Base-by-base conservation (phyloP, 202 grass and related monocot genomes). In the Digitaria exilis region DNA sequence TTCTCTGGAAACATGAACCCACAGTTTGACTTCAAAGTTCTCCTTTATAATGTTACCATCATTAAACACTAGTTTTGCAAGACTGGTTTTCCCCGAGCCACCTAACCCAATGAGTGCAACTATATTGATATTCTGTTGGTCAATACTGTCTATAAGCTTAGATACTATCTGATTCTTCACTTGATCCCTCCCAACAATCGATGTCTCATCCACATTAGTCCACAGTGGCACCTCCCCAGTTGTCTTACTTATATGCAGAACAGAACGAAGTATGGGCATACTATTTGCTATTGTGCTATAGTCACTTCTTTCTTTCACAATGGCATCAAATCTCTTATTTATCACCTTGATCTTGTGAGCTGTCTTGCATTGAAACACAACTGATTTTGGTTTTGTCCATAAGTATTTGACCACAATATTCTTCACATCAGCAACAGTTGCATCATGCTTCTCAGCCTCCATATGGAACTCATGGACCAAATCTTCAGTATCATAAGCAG, bases 401-500 rank as follows among this genome's bases (percentile, higher is more conserved):
- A 80, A 29, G 11, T 14, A 21, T 39, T 80, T 39, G 16, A 43
- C 5, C 9, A 28, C 15, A 29, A 2, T 10, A 69, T 57, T 54
- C 9, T 80, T 69, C 16, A 18, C 14, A 35, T 4, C 34, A 35
- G 4, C 34, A 35, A 35, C 34, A 35, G 2, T 35, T 35, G 3
- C 19, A 3, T 41, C 2, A 1, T 25, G 48, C 32, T 43, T 84
- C 21, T 80, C 78, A 37, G 58, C 44, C 3, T 88, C 75, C 1
- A 84, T 63, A 5, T 48, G 52, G 9, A 49, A 39, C n/a, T 68
- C 65, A 41, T 80, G 2, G 3, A 88, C 17, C 6, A 88, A 11
- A 66, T 88, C 81, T 67, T 89, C 87, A 60, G 39, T 48, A 84
- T 89, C 87, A 61, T 75, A 52, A 4, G 72, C 35, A 49, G 10